phyloP scores from a whole-genome alignment of 352 stramenopile species.

The Pythium myriotylum region DNA sequence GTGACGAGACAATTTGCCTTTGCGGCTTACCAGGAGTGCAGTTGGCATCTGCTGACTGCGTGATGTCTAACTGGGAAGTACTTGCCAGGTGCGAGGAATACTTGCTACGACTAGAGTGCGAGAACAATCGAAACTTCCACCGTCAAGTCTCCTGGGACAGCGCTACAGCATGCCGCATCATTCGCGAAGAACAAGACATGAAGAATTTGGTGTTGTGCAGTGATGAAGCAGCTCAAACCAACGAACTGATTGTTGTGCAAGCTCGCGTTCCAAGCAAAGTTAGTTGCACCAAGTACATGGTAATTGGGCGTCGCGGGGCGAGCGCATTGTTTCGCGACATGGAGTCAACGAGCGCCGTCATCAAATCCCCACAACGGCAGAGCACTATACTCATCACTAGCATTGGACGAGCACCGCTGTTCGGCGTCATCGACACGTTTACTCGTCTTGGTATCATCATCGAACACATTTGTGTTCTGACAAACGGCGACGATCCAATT shows the following conservation, averaged over 20 bases:
- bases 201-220: conserved; percentile 4
- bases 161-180: background rate
- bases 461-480: too few species aligned
- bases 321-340: too few species aligned
- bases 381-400: too few species aligned
- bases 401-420: too few species aligned
- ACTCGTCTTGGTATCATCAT: too few species aligned
- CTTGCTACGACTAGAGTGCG: background rate
- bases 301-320: too few species aligned
- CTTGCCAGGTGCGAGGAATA: conserved; percentile 3
- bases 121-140: background rate
- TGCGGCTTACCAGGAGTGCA: conserved; percentile 1
- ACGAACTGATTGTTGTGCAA: background rate
- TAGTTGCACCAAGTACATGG: too few species aligned
- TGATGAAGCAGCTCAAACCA: background rate
- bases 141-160: conserved; percentile 12
- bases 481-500: too few species aligned
- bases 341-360: too few species aligned
- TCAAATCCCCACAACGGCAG: too few species aligned
- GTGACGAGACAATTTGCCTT: background rate
- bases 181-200: background rate
- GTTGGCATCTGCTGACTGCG: conserved; percentile 5
- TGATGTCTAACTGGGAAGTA: conserved; percentile 5
- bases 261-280: too few species aligned
- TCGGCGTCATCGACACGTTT: too few species aligned